Evolutionary conservation across 2,329 filamentous ascomycete species (phyloP), one percentile per base, ranked within the genome.

Genomic region (Penicillium sp.): DNA sequence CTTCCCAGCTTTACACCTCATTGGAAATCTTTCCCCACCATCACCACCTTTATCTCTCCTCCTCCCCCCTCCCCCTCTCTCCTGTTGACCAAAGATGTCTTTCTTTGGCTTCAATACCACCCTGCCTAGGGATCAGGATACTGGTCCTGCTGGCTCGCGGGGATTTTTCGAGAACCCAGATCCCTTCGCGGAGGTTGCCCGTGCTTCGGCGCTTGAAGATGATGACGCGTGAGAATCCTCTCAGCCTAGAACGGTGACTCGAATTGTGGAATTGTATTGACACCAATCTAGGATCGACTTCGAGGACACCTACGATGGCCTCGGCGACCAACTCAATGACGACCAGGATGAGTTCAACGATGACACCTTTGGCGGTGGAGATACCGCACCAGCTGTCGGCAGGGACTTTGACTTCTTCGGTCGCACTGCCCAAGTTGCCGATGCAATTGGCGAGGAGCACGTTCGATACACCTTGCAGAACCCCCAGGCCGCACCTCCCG

Each of bases 321-420:
- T 99, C 41, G 95, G 92, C 55, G 90, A 96, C 70, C 87, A 90
- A 74, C 87, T 99, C 35, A 88, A 96, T 68, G 93, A 99, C 73
- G 88, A 90, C 21, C 90, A 93, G 69, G 95, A 99, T 80, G 91
- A 85, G 50, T 91, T 97, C 82, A 99, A 99, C 75, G 91, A 98
- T 68, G 95, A 98, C 72, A 99, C 95, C 2, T 99, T 99, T 72
- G 90, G 64, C 39, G 63, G 59, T 43, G 54, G 52, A 14, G 57
- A 22, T 49, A 19, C 47, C 33, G 51, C 14, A 46, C 26, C 19
- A 16, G 21, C 19, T 27, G 85, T 95, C 57, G 93, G 93, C 70
- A 96, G 90, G 73, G 93, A 99, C 75, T 98, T 98, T 69, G 95
- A 99, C 75, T 99, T 98, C 77, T 96, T 96, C 63, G 93, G 93